phyloP scores from a whole-genome alignment of 148 eudicot genomes.

The Arbutus unedo region DNA sequence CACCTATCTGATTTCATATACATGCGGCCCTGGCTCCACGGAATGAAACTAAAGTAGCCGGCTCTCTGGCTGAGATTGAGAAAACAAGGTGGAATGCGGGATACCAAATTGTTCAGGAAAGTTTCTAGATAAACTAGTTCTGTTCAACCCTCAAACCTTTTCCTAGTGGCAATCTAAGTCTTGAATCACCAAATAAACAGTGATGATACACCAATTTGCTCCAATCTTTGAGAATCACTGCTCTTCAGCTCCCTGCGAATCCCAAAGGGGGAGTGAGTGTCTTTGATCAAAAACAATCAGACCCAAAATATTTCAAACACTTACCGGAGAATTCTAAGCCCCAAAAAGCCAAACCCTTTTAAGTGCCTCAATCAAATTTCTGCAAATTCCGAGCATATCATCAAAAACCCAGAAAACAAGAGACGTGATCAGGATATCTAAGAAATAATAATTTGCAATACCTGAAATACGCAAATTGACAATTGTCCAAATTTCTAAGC shows the following conservation, averaged over 20 bases:
- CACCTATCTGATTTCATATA: too few relatives aligned
- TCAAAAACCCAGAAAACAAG: background rate
- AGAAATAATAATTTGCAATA: background rate
- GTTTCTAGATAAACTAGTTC: too few relatives aligned
- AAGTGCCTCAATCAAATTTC: slow-evolving; percentile 4
- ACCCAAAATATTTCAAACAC: slow-evolving; percentile 6
- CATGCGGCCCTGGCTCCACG: too few relatives aligned
- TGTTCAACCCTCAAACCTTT: background rate
- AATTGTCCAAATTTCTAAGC: background rate
- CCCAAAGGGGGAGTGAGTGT: background rate
- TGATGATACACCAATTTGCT: background rate
- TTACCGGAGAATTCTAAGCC: background rate
- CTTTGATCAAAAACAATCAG: background rate
- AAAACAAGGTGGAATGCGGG: too few relatives aligned
- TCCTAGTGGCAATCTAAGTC: slow-evolving; percentile 3
- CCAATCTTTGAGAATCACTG: slow-evolving; percentile 7
- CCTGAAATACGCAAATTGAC: background rate
- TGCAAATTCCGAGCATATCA: slow-evolving; percentile 8
- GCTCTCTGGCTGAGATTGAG: too few relatives aligned
- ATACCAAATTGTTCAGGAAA: too few relatives aligned
- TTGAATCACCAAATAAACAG: slow-evolving; percentile 1
- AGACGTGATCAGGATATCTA: background rate
- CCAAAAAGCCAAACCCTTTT: background rate
- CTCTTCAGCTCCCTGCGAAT: slow-evolving; percentile 8
- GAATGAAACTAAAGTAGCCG: too few relatives aligned